phyloP scores from a whole-genome alignment of 2,329 filamentous ascomycete species.

The Pestalotiopsis sp. region DNA sequence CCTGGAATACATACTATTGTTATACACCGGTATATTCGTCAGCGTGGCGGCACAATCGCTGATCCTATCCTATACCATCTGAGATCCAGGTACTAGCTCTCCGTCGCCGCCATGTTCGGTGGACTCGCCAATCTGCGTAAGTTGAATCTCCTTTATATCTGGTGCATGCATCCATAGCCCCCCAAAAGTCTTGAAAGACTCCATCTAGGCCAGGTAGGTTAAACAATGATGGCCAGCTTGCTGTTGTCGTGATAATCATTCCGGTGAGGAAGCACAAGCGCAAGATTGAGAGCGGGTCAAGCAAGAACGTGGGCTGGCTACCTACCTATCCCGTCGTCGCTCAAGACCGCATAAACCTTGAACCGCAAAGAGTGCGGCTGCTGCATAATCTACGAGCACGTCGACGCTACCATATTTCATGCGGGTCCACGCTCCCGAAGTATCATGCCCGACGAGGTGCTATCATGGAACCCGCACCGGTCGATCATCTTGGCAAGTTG shows the following conservation, averaged over 20 bases:
- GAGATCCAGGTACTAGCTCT: background rate
- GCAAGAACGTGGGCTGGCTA: background rate
- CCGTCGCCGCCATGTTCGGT: slow-evolving; percentile 27
- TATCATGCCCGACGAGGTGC: background rate
- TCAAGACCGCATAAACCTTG: background rate
- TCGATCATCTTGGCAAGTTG: slow-evolving; percentile 2
- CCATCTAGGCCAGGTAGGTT: too few relatives aligned
- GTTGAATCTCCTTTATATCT: slow-evolving; percentile 19
- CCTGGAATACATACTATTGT: too few relatives aligned
- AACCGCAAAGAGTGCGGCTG: background rate
- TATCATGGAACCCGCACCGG: slow-evolving; percentile 5
- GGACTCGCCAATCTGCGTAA: slow-evolving; percentile 31
- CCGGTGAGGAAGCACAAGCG: too few relatives aligned
- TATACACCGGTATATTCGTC: background rate
- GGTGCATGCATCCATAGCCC: background rate
- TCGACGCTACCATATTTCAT: slow-evolving; percentile 5
- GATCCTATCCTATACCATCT: background rate
- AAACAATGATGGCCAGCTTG: too few relatives aligned
- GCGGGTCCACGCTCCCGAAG: background rate
- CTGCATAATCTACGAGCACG: slow-evolving; percentile 1
- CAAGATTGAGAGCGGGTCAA: too few relatives aligned
- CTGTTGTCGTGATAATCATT: too few relatives aligned
- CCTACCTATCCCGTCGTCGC: background rate
- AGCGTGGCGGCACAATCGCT: background rate
- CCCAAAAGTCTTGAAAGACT: too few relatives aligned